Evolutionary conservation across 495 filamentous ascomycete genomes (phyloP), one percentile per base, ranked within the genome.

Genomic region (Trichoderma asperelloides): DNA sequence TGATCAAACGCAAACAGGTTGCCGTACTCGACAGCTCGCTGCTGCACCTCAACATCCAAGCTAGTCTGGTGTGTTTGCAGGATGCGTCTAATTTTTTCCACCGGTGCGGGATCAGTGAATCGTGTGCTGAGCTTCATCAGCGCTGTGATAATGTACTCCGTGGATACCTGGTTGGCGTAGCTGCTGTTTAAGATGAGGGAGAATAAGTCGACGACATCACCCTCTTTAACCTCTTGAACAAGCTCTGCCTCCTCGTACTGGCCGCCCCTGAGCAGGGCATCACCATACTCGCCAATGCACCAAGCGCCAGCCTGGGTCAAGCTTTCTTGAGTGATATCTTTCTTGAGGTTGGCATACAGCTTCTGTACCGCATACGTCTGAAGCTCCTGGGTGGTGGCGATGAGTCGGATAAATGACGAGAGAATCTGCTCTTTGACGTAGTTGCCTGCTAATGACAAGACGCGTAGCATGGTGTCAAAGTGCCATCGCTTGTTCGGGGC

Each of bases 401-500:
- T 94, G 11, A 98, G 86, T 47, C 95, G 90, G 66, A 98, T 88
- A 74, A 98, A 98, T 9, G 94, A 97, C 0, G 96, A 96, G 49
- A 98, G 79, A 66, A 98, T 98, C 70, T 95, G 95, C 74, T 98
- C 95, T 79, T 97, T 97, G 67, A 98, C 94, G 74, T 94, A 96
- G 74, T 94, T 93, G 65, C 95, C 95, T 67, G 95, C 95, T 71
- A 98, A 81, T 62, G 92, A 96, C 68, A 98, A 81, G 37, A 98
- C 92, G n/a, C 96, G 82, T 18, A 98, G 81, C 85, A 98, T 96
- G 21, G 95, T 98, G 74, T 98, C 95, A 69, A 97, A 86, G 74
- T 98, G 95, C 95, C 95, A 98, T 72, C 96, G 85, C 80, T 97
- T 97, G 75, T 92, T 96, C 2, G 95, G 95, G 8, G 96, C 91